Percentiles rank a stretch among this genome's conserved stretches.
phyloP scores from a whole-genome alignment of 2,329 filamentous ascomycete genomes.

The Metarhizium robertsii region DNA sequence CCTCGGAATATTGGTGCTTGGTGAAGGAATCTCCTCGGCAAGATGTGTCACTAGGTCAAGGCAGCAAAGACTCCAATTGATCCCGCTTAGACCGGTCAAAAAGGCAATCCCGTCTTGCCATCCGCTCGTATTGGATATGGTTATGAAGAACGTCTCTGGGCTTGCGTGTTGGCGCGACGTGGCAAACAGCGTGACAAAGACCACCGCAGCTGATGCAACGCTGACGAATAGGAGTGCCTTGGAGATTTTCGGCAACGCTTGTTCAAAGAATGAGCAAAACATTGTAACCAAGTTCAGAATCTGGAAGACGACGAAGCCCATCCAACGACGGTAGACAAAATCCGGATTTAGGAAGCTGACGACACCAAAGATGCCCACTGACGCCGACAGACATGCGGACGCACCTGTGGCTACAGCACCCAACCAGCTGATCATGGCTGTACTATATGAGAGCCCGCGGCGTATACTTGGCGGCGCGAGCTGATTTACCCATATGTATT shows the following conservation, averaged over 20 bases:
- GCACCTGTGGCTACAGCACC: slow-evolving; percentile 16
- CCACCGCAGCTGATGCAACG: slow-evolving; percentile 12
- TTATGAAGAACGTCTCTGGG: slow-evolving; percentile 14
- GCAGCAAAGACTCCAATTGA: slow-evolving; percentile 21
- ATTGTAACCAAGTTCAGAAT: slow-evolving; percentile 15
- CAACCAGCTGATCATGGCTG: slow-evolving; percentile 17
- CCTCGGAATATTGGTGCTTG: slow-evolving; percentile 12
- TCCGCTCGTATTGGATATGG: slow-evolving; percentile 13
- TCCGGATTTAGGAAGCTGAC: slow-evolving; percentile 13
- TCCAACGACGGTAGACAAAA: slow-evolving; percentile 18
- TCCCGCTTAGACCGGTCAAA: slow-evolving; percentile 18
- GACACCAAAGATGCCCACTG: slow-evolving; percentile 12
- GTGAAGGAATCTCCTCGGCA: slow-evolving; percentile 19
- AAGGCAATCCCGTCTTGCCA: slow-evolving; percentile 19
- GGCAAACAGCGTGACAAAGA: slow-evolving; percentile 18
- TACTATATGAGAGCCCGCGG: slow-evolving; percentile 14
- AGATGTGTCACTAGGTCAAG: slow-evolving; percentile 18
- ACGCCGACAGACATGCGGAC: slow-evolving; percentile 15
- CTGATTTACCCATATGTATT: slow-evolving; percentile 17
- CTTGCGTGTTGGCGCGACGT: slow-evolving; percentile 12
- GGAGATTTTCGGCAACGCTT: slow-evolving; percentile 16
- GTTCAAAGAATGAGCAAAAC: slow-evolving; percentile 13
- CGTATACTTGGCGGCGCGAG: slow-evolving; percentile 11
- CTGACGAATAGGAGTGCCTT: slow-evolving; percentile 16
- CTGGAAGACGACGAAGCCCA: slow-evolving; percentile 18